Evolutionary conservation across 1,284 basidiomycete genomes (phyloP).

Genomic region (Leccinum brunneo-olivaceum): DNA sequence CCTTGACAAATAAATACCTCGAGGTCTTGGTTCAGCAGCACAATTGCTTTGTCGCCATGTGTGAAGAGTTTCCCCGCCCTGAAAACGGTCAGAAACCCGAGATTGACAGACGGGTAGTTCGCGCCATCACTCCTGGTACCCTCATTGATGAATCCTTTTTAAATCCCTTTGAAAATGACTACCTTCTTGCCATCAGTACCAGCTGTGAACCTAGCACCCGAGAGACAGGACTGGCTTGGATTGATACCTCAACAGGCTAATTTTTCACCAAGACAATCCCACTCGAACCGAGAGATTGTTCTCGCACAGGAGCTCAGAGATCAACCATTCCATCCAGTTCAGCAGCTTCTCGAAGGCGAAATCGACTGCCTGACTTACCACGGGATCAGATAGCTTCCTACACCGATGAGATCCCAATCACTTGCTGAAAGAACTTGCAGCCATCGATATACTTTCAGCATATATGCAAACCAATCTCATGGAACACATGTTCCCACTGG

Average conservation of each 20-base stretch:
- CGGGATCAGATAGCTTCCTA: conserved; percentile 1
- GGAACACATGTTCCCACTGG: conserved; percentile 63
- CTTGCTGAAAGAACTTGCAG: conserved; percentile 43
- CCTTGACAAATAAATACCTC: conserved; percentile 79
- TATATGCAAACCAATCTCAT: conserved; percentile 71
- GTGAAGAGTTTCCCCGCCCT: conserved; percentile 75
- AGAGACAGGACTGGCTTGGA: conserved; percentile 72
- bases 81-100: conserved; percentile 42
- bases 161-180: conserved; percentile 81
- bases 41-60: conserved; percentile 81
- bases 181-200: conserved; percentile 67
- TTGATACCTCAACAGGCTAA: conserved; percentile 92
- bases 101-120: conserved; percentile 73
- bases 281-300: conserved; percentile 67
- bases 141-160: conserved; percentile 87
- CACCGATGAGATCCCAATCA: conserved; percentile 19
- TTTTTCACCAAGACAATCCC: conserved; percentile 72
- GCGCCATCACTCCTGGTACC: conserved; percentile 88
- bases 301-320: conserved; percentile 45
- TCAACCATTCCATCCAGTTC: conserved; percentile 38
- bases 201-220: conserved; percentile 7
- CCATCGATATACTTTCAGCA: conserved; percentile 61
- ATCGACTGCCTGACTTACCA: conserved; percentile 45
- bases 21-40: conserved; percentile 80
- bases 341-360: conserved; percentile 44